Conservation (phyloP, 2,329 filamentous ascomycete species). For the Aureobasidium zeae region DNA sequence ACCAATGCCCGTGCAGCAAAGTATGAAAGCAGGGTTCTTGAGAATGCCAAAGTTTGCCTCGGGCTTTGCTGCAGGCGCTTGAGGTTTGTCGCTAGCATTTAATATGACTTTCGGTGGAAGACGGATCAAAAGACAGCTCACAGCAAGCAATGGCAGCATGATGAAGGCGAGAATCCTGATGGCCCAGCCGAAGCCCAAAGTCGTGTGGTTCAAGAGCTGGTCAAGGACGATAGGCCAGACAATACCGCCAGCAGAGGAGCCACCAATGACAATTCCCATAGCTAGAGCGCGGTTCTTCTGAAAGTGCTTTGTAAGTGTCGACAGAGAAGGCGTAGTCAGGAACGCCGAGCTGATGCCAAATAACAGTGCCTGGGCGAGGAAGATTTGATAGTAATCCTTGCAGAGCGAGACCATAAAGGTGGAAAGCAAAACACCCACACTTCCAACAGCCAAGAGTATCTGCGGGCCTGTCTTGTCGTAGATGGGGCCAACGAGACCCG, state of each 20-base stretch:
- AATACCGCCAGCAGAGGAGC: conserved; percentile 43
- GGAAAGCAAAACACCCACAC: background rate
- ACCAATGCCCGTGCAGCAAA: conserved; percentile 21
- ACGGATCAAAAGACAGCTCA: conserved; percentile 23
- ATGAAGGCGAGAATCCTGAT: conserved; percentile 45
- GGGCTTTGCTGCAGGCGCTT: conserved; percentile 9
- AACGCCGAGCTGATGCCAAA: conserved; percentile 36
- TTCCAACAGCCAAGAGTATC: conserved; percentile 11
- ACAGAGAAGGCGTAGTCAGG: conserved; percentile 38
- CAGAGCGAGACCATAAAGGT: conserved; percentile 41
- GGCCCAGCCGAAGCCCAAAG: conserved; percentile 46
- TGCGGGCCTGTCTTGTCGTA: conserved; percentile 24
- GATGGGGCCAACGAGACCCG: conserved; percentile 23
- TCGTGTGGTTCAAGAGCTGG: conserved; percentile 37
- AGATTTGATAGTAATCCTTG: conserved; percentile 43
- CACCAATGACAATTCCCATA: conserved; percentile 39
- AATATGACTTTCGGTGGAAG: background rate
- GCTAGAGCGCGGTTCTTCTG: conserved; percentile 39
- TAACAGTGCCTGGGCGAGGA: conserved; percentile 43
- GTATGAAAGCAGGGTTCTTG: conserved; percentile 21
- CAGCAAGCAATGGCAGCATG: conserved; percentile 35
- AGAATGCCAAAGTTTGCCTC: conserved; percentile 19
- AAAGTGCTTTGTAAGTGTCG: conserved; percentile 39
- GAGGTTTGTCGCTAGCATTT: background rate
- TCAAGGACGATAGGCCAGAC: conserved; percentile 42